Percentiles rank a stretch among this genome's conserved stretches.
Conservation (phyloP, 179 eudicot species). For the Silene vulgaris region DNA sequence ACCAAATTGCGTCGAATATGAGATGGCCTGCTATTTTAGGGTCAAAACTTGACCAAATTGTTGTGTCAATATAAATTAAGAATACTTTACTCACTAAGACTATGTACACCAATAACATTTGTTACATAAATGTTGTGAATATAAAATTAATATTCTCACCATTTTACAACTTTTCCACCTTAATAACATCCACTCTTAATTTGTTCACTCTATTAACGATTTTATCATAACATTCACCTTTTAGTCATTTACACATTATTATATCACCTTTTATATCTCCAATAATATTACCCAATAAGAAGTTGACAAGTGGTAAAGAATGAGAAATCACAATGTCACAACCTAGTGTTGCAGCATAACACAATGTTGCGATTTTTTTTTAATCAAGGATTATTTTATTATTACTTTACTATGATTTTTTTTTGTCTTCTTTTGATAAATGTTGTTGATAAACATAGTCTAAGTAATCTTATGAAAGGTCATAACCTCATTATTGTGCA, state of each 20-base stretch:
- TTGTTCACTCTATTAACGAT: not conserved
- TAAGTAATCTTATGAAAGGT: too few species aligned
- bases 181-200: not conserved
- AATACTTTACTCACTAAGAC: too few species aligned
- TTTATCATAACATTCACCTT: not conserved
- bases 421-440: not conserved
- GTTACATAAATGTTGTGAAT: not conserved
- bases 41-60: too few species aligned
- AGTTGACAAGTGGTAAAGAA: not conserved
- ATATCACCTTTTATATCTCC: not conserved
- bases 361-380: not conserved
- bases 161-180: not conserved
- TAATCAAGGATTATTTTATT: not conserved
- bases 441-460: not conserved
- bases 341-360: not conserved
- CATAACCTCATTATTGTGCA: too few species aligned
- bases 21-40: too few species aligned
- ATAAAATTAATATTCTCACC: not conserved
- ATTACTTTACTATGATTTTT: not conserved
- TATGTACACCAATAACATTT: not conserved
- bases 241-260: too few species aligned
- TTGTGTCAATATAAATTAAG: too few species aligned
- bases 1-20: too few species aligned
- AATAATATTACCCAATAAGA: not conserved
- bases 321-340: not conserved